phyloP scores from a whole-genome alignment of 768 basidiomycete species.

The Lentinus brumalis region DNA sequence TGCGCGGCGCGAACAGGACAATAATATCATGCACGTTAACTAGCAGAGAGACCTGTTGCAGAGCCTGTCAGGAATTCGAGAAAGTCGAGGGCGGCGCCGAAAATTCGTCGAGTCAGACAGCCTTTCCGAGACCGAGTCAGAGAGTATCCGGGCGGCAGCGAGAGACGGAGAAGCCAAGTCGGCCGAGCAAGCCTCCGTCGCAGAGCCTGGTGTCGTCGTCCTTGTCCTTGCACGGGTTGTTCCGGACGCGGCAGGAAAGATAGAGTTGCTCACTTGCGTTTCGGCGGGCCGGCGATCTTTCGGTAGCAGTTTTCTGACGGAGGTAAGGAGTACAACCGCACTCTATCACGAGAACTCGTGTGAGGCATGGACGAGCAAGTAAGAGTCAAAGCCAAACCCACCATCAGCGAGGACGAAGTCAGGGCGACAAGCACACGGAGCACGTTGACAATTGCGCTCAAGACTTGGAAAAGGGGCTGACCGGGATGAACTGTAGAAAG shows the following conservation, averaged over 20 bases:
- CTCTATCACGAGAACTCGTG: constrained; percentile 31
- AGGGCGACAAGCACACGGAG: constrained; percentile 29
- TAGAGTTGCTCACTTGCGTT: not conserved
- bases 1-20: not conserved
- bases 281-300: not conserved
- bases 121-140: not conserved
- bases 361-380: constrained; percentile 16
- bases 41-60: constrained; percentile 29
- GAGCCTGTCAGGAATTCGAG: constrained; percentile 52
- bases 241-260: not conserved
- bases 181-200: not conserved
- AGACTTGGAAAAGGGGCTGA: constrained; percentile 32
- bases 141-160: not conserved
- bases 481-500: constrained; percentile 32
- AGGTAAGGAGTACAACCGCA: constrained; percentile 36
- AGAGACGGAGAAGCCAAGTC: not conserved
- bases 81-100: constrained; percentile 34
- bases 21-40: not conserved
- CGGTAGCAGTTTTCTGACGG: constrained; percentile 28
- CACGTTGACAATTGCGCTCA: constrained; percentile 21
- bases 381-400: constrained; percentile 23
- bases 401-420: constrained; percentile 44
- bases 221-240: not conserved
- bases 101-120: not conserved
- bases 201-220: not conserved